These are phyloP conservation scores for Colletotrichum kahawae DNA, from an alignment of 2,329 filamentous ascomycete genomes.

Conservation along the genomic window DNA sequence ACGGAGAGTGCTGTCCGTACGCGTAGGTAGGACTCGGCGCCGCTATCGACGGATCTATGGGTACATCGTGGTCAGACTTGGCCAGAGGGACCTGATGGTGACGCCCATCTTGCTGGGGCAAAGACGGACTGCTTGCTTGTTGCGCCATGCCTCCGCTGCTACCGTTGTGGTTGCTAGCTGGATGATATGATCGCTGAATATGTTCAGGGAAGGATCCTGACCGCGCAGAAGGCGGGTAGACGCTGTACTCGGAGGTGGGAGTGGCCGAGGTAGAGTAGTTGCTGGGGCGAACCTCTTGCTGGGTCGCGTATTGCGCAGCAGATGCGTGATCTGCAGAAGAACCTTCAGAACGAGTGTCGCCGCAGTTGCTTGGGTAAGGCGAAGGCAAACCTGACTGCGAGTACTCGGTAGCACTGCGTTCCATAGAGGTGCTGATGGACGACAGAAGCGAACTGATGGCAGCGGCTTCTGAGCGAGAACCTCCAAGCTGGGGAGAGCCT, in stretches of 20 bases:
- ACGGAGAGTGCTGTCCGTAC: constrained; percentile 84
- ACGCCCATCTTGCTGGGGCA: constrained; percentile 82
- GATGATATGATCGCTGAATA: constrained; percentile 83
- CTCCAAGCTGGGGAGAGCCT: constrained; percentile 30
- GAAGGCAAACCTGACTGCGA: constrained; percentile 88
- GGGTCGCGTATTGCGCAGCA: constrained; percentile 87
- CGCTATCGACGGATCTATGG: constrained; percentile 99
- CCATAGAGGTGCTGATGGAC: constrained; percentile 50
- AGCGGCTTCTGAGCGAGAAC: constrained; percentile 29
- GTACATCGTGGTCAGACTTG: constrained; percentile 95
- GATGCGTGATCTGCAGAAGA: constrained; percentile 88
- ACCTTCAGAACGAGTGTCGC: constrained; percentile 82
- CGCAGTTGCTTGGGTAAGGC: constrained; percentile 70
- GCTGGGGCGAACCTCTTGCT: constrained; percentile 76
- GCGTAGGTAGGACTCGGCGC: constrained; percentile 91
- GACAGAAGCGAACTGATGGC: constrained; percentile 33
- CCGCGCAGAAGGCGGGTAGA: constrained; percentile 76
- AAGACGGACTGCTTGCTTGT: constrained; percentile 95
- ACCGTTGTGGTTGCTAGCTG: constrained; percentile 74
- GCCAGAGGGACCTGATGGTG: constrained; percentile 78
- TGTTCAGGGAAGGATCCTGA: constrained; percentile 88
- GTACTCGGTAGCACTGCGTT: constrained; percentile 74
- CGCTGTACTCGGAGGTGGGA: constrained; percentile 86
- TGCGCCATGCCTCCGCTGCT: constrained; percentile 94
- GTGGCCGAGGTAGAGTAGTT: constrained; percentile 81